A percentile compares a stretch with the other conserved stretches of the same genome.
phyloP scores from a whole-genome alignment of 2,329 filamentous ascomycete genomes.

The Ascochyta koolunga region DNA sequence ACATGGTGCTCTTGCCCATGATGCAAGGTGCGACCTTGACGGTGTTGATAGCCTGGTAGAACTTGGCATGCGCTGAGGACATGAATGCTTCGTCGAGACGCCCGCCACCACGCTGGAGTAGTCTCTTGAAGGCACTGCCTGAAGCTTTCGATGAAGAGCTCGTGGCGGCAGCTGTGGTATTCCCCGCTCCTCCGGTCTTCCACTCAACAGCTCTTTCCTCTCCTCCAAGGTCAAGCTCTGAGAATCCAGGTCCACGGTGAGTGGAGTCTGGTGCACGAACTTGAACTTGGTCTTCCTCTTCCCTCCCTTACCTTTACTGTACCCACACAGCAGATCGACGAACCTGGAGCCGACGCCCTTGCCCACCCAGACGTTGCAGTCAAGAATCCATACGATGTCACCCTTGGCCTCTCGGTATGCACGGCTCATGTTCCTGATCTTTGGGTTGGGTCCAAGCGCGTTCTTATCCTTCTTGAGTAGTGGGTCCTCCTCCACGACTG shows the following conservation, averaged over 20 bases:
- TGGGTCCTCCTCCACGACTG: constrained; percentile 83
- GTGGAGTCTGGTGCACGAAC: constrained; percentile 91
- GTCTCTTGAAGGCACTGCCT: constrained; percentile 25
- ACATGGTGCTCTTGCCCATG: constrained; percentile 98
- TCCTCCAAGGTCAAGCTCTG: constrained; percentile 35
- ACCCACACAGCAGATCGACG: constrained; percentile 85
- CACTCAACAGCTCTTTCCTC: constrained; percentile 41
- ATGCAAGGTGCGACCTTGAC: constrained; percentile 90
- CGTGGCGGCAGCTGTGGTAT: constrained; percentile 35
- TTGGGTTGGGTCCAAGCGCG: constrained; percentile 89
- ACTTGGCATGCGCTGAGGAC: constrained; percentile 91
- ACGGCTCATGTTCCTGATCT: constrained; percentile 94
- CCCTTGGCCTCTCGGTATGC: constrained; percentile 86
- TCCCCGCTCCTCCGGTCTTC: constrained; percentile 21
- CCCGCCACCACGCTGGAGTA: constrained; percentile 67
- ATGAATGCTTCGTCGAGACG: constrained; percentile 94
- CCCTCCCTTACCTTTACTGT: constrained; percentile 45
- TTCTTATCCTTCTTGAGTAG: constrained; percentile 63
- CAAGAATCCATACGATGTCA: constrained; percentile 91
- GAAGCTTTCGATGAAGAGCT: constrained; percentile 35
- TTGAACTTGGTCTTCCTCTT: constrained; percentile 65
- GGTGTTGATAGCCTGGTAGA: constrained; percentile 96
- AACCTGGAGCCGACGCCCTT: constrained; percentile 81
- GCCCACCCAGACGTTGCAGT: constrained; percentile 95
- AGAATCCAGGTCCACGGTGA: constrained; percentile 74